Percentiles rank a stretch among this genome's conserved stretches.
Evolutionary conservation across 2,329 filamentous ascomycete species (phyloP).

Genomic region (Cercospora sp.): DNA sequence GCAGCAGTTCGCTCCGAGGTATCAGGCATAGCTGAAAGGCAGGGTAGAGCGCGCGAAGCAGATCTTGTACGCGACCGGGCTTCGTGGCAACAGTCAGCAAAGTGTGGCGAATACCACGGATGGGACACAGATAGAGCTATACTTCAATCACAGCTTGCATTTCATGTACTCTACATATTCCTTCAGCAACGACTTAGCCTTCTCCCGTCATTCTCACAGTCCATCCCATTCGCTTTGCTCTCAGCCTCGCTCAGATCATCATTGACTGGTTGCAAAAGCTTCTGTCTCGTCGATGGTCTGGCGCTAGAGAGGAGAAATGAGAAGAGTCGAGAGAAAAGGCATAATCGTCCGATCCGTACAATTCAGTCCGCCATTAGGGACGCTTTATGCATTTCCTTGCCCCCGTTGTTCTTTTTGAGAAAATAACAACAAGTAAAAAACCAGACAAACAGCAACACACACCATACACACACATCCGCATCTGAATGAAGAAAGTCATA

Average conservation of each 20-base stretch:
- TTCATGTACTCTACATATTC: conserved; percentile 1
- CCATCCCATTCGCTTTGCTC: neutral
- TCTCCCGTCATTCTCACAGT: neutral
- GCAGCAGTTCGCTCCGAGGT: neutral
- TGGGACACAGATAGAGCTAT: neutral
- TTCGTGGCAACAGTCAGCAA: neutral
- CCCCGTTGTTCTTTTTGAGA: neutral
- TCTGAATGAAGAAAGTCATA: conserved; percentile 7
- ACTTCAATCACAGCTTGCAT: neutral
- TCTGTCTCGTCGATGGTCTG: neutral
- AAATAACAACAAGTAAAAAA: neutral
- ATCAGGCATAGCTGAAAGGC: neutral
- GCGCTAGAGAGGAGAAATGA: neutral
- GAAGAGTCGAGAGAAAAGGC: neutral
- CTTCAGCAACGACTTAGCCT: neutral
- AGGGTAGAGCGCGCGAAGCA: neutral
- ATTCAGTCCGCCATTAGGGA: neutral
- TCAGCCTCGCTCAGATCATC: neutral
- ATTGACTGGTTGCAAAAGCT: neutral
- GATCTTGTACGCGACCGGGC: neutral
- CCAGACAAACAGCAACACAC: conserved; percentile 9
- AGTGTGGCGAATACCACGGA: neutral
- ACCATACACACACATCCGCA: conserved; percentile 10
- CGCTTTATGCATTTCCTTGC: neutral
- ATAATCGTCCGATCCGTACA: neutral